Base-by-base conservation (phyloP, 2,329 filamentous ascomycete genomes). In the Diaporthe humulicola region DNA sequence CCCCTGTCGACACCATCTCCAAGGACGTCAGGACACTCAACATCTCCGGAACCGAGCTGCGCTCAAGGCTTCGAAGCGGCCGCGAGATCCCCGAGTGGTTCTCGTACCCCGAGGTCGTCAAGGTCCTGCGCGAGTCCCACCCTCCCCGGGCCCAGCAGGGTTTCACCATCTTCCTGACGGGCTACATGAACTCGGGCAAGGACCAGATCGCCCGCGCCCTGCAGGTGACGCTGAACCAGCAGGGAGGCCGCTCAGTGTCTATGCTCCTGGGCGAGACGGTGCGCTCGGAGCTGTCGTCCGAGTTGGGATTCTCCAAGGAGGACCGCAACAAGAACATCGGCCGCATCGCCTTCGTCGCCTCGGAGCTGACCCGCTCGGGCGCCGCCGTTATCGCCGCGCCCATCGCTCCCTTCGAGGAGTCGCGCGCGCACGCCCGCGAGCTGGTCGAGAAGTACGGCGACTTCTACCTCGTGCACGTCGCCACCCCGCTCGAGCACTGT, bases 61-160 rank as follows among this genome's bases (percentile, higher is more conserved):
- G 97, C 82, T 91, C 94, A 82, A 94, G 97, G 81, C 93, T 99
- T 78, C 93, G 94, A 81, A 97, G 94, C 76, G 97, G 97, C 80
- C 94, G 94, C 81, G 95, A 98, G 80, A 99, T 99, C 80, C 97
- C 97, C 79, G 95, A 97, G 86, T 99, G 97, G 97, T 99, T 99
- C 91, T 98, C 97, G 42, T 99, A 99, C 89, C 96, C 97, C 77
- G 97, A 99, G 88, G 97, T 99, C 80, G 97, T 99, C 86, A 93
- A 92, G 85, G 97, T 98, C 67, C 93, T 99, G 77, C 93, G 97
- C 81, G 96, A 99, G 88, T 98, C 96, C 79, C 97, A 98, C 89
- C 97, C 96, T 67, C 92, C 97, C 70, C 94, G 97, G 79, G 93
- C 91, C 80, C 91, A 93, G 82, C 97, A 99, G 89, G 97, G 97